Percentiles rank a stretch among this genome's conserved stretches.
Evolutionary conservation across 495 filamentous ascomycete species (phyloP).

Genomic region (Antarctomyces pellizariae): DNA sequence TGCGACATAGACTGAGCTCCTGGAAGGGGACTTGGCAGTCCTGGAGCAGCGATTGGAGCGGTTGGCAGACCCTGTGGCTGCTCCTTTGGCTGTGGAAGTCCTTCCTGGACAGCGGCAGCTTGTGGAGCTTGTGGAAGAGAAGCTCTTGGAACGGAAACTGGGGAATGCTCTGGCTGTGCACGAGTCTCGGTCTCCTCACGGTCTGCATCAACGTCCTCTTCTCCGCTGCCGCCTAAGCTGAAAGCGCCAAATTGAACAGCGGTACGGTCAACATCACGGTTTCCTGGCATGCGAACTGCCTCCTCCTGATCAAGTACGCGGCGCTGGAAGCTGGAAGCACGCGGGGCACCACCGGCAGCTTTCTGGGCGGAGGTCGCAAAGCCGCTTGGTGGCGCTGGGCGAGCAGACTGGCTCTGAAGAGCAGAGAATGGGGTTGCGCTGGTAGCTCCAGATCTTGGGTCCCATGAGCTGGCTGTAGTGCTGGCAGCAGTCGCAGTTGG

Average conservation of each 20-base stretch:
- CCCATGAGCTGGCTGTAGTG: constrained; percentile 64
- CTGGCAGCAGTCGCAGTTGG: constrained; percentile 72
- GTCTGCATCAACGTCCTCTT: constrained; percentile 76
- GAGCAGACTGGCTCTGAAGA: constrained; percentile 27
- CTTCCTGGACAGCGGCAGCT: constrained; percentile 31
- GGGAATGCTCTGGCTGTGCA: constrained; percentile 82
- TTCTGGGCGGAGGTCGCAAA: constrained; percentile 57
- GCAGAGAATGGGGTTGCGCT: constrained; percentile 32
- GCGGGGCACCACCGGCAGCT: constrained; percentile 33
- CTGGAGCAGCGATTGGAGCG: constrained; percentile 19
- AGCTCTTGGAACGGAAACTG: constrained; percentile 68
- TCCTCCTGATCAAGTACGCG: constrained; percentile 85
- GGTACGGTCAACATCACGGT: constrained; percentile 78
- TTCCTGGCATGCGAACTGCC: constrained; percentile 96
- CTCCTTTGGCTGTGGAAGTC: constrained; percentile 38
- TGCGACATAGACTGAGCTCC: constrained; percentile 15
- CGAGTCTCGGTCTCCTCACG: constrained; percentile 88
- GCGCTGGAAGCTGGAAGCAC: constrained; percentile 56
- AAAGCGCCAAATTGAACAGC: constrained; percentile 97
- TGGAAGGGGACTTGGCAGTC: constrained; percentile 11
- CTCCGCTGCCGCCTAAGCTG: constrained; percentile 55
- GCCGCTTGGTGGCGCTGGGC: constrained; percentile 34
- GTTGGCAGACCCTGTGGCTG: constrained; percentile 42
- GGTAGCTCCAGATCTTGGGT: constrained; percentile 29
- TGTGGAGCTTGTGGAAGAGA: constrained; percentile 59